phyloP scores from a whole-genome alignment of 768 basidiomycete genomes.

The Trametes sanguinea region DNA sequence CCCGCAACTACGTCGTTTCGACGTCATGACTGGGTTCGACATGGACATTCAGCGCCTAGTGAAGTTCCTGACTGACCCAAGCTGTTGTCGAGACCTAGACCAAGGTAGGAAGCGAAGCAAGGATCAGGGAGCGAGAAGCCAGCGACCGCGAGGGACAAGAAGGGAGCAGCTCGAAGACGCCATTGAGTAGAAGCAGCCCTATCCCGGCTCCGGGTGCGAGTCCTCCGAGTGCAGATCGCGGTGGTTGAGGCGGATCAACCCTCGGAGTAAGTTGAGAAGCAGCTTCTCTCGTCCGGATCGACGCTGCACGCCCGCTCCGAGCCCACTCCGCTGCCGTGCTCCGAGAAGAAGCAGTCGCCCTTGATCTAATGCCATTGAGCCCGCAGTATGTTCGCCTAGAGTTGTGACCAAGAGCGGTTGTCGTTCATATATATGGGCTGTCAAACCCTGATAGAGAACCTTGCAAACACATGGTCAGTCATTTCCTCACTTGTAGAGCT shows the following conservation, averaged over 20 bases:
- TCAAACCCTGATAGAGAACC: too few relatives aligned
- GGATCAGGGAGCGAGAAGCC: neutral
- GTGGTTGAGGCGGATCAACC: neutral
- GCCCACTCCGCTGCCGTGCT: neutral
- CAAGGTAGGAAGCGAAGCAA: neutral
- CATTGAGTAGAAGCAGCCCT: constrained; percentile 7
- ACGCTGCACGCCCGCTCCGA: neutral
- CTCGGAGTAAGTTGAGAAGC: neutral
- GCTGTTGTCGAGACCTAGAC: neutral
- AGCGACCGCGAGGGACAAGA: neutral
- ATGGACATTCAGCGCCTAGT: neutral
- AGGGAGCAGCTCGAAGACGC: neutral
- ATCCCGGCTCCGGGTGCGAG: constrained; percentile 9
- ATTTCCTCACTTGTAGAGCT: too few relatives aligned
- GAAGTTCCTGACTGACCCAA: neutral
- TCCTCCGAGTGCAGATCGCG: constrained; percentile 8
- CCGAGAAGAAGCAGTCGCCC: neutral
- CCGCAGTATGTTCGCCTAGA: too few relatives aligned
- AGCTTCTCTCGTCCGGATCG: neutral
- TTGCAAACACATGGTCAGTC: too few relatives aligned
- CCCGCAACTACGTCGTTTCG: too few relatives aligned
- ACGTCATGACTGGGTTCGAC: neutral
- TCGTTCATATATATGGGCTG: too few relatives aligned
- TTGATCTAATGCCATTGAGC: neutral
- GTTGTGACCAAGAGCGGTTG: too few relatives aligned